Conservation (phyloP, 305 asterid genomes). For the Fraxinus baroniana region DNA sequence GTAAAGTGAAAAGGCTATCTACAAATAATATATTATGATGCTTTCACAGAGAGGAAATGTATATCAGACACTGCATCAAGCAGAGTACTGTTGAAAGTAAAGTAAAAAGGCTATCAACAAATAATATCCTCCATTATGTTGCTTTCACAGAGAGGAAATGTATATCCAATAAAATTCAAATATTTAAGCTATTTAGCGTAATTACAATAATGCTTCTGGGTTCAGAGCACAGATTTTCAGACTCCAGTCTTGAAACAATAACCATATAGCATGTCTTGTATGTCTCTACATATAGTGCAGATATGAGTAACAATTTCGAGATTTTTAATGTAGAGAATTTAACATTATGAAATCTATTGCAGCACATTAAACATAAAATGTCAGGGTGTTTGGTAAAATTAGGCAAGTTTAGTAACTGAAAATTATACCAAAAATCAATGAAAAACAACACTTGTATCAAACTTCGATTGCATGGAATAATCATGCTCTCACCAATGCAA, state of each 20-base stretch:
- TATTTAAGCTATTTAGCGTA: not conserved
- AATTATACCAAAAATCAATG: not conserved
- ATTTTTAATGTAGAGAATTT: too few relatives aligned
- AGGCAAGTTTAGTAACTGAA: not conserved
- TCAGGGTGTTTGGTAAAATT: not conserved
- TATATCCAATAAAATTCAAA: not conserved
- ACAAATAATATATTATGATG: not conserved
- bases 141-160: not conserved
- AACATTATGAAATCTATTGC: not conserved
- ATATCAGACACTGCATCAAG: not conserved
- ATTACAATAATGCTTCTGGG: not conserved
- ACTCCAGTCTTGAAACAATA: not conserved
- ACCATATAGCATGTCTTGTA: not conserved
- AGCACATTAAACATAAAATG: not conserved
- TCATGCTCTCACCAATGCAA: not conserved
- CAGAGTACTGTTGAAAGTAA: not conserved
- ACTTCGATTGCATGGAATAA: not conserved
- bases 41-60: not conserved
- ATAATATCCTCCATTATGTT: not conserved
- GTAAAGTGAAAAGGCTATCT: not conserved
- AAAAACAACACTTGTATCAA: not conserved
- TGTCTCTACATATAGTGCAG: not conserved
- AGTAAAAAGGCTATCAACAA: not conserved
- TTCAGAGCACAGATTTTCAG: not conserved
- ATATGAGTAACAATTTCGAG: not conserved